These are phyloP conservation scores for Chrysosphaeria jannelii DNA, from an alignment of 2,329 filamentous ascomycete genomes.

Conservation along the genomic window DNA sequence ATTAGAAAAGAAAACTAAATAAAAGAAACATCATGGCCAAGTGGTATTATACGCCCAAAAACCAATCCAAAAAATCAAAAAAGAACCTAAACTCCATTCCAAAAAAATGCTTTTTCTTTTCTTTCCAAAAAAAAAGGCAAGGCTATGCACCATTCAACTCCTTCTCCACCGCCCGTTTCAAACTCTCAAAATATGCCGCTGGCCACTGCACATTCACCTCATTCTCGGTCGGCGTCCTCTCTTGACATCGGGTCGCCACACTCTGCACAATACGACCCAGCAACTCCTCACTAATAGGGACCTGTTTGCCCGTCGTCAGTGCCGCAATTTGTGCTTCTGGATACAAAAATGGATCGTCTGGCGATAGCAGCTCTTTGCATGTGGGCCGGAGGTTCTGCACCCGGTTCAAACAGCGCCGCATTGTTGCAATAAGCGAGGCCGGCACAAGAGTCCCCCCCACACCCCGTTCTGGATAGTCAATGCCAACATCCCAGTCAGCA, in stretches of 20 bases:
- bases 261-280: constrained; percentile 30
- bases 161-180: constrained; percentile 18
- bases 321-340: constrained; percentile 14
- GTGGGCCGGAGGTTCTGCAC: constrained; percentile 32
- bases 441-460: constrained; percentile 34
- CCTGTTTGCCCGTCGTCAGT: constrained; percentile 8
- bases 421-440: constrained; percentile 24
- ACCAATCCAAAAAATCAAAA: background rate
- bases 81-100: constrained; percentile 5
- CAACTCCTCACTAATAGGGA: constrained; percentile 31
- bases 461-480: constrained; percentile 40
- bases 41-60: too few relatives aligned
- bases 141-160: background rate
- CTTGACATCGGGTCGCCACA: constrained; percentile 25
- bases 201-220: constrained; percentile 26
- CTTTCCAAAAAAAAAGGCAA: too few relatives aligned
- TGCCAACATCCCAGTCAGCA: constrained; percentile 43
- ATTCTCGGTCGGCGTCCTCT: constrained; percentile 25
- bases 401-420: constrained; percentile 30
- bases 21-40: background rate
- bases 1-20: background rate
- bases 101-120: too few relatives aligned
- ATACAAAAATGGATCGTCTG: constrained; percentile 31
- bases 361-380: constrained; percentile 27
- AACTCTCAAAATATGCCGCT: constrained; percentile 27